Evolutionary conservation across 2,329 filamentous ascomycete genomes (phyloP).

Genomic region (Aphanoascus verrucosus): DNA sequence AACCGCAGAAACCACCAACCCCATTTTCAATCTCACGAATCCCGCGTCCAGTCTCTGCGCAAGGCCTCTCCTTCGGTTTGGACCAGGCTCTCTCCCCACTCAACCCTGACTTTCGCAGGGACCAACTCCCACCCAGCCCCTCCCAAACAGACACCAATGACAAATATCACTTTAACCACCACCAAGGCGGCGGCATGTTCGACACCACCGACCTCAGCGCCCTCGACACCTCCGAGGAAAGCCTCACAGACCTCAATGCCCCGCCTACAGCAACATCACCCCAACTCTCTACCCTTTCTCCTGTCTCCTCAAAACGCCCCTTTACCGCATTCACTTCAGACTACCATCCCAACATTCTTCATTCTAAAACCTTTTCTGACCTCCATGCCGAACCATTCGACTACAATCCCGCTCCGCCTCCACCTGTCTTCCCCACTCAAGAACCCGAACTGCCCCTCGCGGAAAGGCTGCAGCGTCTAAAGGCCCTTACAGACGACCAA

Average conservation of each 20-base stretch:
- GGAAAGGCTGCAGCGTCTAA: constrained; percentile 30
- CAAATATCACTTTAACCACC: constrained; percentile 18
- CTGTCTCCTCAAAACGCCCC: constrained; percentile 22
- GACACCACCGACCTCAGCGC: constrained; percentile 18
- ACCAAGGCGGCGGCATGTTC: constrained; percentile 15
- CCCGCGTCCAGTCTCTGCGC: constrained; percentile 10
- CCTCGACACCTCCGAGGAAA: constrained; percentile 15
- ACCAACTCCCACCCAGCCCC: constrained; percentile 8
- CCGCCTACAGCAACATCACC: constrained; percentile 12
- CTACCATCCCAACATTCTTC: constrained; percentile 38
- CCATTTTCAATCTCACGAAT: constrained; percentile 10
- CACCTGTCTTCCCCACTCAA: constrained; percentile 19
- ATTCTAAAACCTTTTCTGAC: constrained; percentile 38
- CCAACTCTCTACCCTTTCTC: constrained; percentile 22
- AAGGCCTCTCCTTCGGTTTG: background rate
- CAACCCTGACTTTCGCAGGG: background rate
- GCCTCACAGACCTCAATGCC: constrained; percentile 9
- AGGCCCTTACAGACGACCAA: constrained; percentile 28
- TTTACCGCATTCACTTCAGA: constrained; percentile 33
- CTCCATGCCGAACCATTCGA: constrained; percentile 44
- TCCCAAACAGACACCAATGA: constrained; percentile 16
- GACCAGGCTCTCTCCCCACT: constrained; percentile 1
- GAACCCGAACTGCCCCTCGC: constrained; percentile 21
- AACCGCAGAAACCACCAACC: constrained; percentile 8
- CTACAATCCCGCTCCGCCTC: constrained; percentile 26